Base-by-base conservation (phyloP, 106 monocot genomes). In the Dioscorea dumetorum region DNA sequence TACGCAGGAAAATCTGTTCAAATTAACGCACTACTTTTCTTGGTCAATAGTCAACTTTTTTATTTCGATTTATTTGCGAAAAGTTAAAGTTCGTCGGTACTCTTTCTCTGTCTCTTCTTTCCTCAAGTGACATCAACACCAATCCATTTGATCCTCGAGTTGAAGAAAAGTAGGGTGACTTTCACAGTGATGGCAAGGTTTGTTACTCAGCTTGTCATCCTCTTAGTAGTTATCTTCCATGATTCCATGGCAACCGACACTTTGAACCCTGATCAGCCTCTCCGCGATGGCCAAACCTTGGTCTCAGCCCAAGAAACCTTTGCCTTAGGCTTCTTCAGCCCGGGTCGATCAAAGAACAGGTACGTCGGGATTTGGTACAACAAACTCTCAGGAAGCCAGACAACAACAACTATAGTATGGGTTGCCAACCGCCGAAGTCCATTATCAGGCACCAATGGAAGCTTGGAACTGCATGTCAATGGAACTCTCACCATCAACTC, bases 311-410 rank as follows among this genome's bases (percentile, higher is more conserved):
- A 52, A 33, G 67, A 33, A 22, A 70, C 9, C 50, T 80, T 71
- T 41, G 67, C 34, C 5, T 48, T 80, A 8, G 80, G 80, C 0
- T 75, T 80, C 70, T 80, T 80, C 71, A 66, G 61, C 17, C 80
- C 65, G 1, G 54, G 22, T 2, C 28, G 16, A 12, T 80, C 80
- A 6, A 28, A 17, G 0, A 56, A 66, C 17, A 60, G 80, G 10
- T 80, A 75, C 49, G 24, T 72, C 11, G 75, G 80, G 22, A 75
- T 80, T 4, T 80, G 82, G 82, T 77, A 77, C 66, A 41, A 77
- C 67, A 73, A 58, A 28, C 32, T 80, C 24, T 16, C 72, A 2
- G 17, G 28, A 28, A 28, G 9, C 1, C 58, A 23, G 8, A 84
- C 28, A 28, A 28, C 28, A 28, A 28, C 68, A 6, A 49, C n/a